A percentile compares a stretch with the other conserved stretches of the same genome.
Conservation (phyloP, 2,329 filamentous ascomycete species). For the Sclerotinia glacialis region DNA sequence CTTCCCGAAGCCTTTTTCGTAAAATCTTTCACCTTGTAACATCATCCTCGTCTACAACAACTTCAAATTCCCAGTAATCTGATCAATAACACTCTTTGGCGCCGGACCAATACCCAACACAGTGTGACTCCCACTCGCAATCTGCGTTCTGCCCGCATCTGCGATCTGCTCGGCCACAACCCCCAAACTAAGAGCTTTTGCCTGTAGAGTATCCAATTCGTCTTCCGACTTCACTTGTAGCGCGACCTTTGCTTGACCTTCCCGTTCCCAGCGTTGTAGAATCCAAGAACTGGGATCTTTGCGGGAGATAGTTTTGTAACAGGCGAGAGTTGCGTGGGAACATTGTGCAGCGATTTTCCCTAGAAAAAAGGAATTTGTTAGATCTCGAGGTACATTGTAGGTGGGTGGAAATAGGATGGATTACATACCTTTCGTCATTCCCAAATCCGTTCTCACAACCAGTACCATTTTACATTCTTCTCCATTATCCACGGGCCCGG, state of each 20-base stretch:
- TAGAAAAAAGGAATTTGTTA: conserved; percentile 41
- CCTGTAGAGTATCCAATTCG: conserved; percentile 70
- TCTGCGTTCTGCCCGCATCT: conserved; percentile 96
- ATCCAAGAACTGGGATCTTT: conserved; percentile 56
- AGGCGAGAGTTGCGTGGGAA: conserved; percentile 92
- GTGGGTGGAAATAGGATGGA: conserved; percentile 20
- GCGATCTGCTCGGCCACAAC: conserved; percentile 86
- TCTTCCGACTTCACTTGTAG: conserved; percentile 85
- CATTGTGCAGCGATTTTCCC: conserved; percentile 97
- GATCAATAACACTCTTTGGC: conserved; percentile 81
- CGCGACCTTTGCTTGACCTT: conserved; percentile 90
- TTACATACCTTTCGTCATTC: conserved; percentile 87
- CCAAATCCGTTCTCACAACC: conserved; percentile 87
- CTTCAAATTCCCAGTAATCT: conserved; percentile 82
- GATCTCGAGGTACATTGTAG: not conserved
- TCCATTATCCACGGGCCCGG: conserved; percentile 40
- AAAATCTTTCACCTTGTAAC: not conserved
- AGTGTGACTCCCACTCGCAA: conserved; percentile 86
- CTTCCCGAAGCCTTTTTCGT: no score
- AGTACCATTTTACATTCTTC: conserved; percentile 95
- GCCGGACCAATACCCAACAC: conserved; percentile 82
- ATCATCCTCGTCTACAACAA: conserved; percentile 57
- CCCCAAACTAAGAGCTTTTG: conserved; percentile 76
- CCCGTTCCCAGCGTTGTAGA: conserved; percentile 78
- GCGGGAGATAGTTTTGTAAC: conserved; percentile 79